Percentiles rank a stretch among this genome's conserved stretches.
Conservation (phyloP, 257 asterid species). For the Sherardia arvensis region DNA sequence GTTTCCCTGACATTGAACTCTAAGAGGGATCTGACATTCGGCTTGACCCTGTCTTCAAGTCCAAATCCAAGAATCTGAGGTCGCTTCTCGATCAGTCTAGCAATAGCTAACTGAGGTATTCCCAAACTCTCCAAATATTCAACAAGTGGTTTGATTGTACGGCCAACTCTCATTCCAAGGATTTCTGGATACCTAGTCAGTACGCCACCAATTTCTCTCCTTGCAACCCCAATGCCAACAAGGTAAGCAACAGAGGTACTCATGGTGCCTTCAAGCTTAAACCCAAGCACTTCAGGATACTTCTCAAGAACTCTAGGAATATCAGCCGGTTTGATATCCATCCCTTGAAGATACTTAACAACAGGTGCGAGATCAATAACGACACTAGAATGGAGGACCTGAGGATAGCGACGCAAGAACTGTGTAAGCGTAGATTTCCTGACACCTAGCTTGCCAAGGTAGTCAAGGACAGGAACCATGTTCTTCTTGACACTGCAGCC, state of each 20-base stretch:
- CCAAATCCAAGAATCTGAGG: slow-evolving; percentile 91
- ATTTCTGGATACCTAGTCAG: slow-evolving; percentile 72
- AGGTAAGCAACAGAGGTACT: slow-evolving; percentile 96
- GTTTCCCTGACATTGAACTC: slow-evolving; percentile 53
- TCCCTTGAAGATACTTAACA: slow-evolving; percentile 88
- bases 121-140: slow-evolving; percentile 80
- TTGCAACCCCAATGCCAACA: slow-evolving; percentile 86
- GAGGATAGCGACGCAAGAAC: slow-evolving; percentile 76
- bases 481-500: slow-evolving; percentile 98
- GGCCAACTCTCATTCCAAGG: slow-evolving; percentile 92
- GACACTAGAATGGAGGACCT: slow-evolving; percentile 96
- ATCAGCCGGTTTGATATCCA: slow-evolving; percentile 85
- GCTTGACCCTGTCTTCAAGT: slow-evolving; percentile 60
- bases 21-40: slow-evolving; percentile 52
- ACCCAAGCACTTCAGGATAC: slow-evolving; percentile 86
- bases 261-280: slow-evolving; percentile 96
- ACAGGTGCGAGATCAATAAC: slow-evolving; percentile 90
- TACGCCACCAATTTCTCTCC: slow-evolving; percentile 86
- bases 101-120: slow-evolving; percentile 63
- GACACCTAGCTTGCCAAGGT: slow-evolving; percentile 85
- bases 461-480: slow-evolving; percentile 94
- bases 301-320: slow-evolving; percentile 78
- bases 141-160: slow-evolving; percentile 87
- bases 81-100: slow-evolving; percentile 71
- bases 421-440: slow-evolving; percentile 70